phyloP scores from a whole-genome alignment of 495 filamentous ascomycete species.

The Daldinia grandis region DNA sequence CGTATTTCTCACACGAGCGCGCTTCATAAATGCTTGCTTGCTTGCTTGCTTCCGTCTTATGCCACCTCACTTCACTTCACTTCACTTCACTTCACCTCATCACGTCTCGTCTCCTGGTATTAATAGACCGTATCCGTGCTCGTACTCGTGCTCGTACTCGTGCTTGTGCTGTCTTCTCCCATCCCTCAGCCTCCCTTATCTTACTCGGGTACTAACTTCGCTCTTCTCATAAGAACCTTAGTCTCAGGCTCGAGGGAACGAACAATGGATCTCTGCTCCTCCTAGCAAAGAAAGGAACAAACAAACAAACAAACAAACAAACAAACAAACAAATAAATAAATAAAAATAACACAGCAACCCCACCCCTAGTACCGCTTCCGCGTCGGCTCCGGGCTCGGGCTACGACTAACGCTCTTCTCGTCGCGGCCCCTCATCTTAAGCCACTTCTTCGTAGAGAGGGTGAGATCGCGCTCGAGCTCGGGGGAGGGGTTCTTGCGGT shows the following conservation, averaged over 20 bases:
- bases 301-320: no score
- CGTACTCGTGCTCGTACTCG: no score
- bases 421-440: constrained; percentile 85
- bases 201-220: no score
- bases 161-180: background rate
- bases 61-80: no score
- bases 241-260: no score
- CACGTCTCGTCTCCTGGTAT: background rate
- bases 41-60: background rate
- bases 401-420: constrained; percentile 78
- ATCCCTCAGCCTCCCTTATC: no score
- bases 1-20: background rate
- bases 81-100: no score
- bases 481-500: constrained; percentile 88
- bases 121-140: background rate
- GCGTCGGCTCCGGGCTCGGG: constrained; percentile 79
- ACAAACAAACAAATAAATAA: no score
- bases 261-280: no score
- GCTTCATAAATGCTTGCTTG: background rate
- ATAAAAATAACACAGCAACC: background rate
- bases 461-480: constrained; percentile 91
- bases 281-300: no score
- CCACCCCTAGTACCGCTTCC: constrained; percentile 59
- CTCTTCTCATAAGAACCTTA: no score
- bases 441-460: constrained; percentile 93